These are phyloP conservation scores for Carex parvula DNA, from an alignment of 176 grass and related monocot genomes.

Conservation along the genomic window DNA sequence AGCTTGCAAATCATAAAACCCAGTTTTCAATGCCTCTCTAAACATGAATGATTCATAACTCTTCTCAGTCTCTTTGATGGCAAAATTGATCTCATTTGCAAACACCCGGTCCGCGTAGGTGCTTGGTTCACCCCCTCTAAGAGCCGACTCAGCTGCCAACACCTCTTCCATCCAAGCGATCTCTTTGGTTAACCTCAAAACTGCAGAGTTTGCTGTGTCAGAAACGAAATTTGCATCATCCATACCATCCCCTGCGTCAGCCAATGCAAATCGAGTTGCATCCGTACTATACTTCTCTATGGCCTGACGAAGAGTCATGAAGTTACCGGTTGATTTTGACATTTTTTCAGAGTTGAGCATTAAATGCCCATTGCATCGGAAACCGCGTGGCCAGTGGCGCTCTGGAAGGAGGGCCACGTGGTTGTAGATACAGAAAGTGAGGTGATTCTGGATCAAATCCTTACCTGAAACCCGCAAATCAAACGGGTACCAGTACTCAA, in stretches of 20 bases:
- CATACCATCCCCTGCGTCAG: conserved; percentile 88
- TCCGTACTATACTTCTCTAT: conserved; percentile 62
- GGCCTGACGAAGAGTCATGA: conserved; percentile 58
- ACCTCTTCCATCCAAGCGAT: conserved; percentile 86
- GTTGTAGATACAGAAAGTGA: conserved; percentile 81
- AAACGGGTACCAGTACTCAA: conserved; percentile 88
- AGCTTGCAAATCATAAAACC: conserved; percentile 74
- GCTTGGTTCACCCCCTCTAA: conserved; percentile 39
- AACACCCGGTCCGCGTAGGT: conserved; percentile 67
- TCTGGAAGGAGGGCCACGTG: conserved; percentile 57
- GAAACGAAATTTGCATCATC: conserved; percentile 88
- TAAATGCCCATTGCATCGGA: conserved; percentile 79
- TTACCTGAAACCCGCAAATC: conserved; percentile 82
- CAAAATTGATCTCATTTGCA: conserved; percentile 70
- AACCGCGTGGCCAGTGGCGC: conserved; percentile 69
- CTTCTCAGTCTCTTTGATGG: conserved; percentile 61
- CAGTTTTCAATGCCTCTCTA: conserved; percentile 65
- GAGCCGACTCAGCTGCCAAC: conserved; percentile 44
- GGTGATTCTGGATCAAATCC: conserved; percentile 78
- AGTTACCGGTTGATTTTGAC: conserved; percentile 85
- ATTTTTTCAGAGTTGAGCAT: conserved; percentile 91
- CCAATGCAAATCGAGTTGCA: conserved; percentile 77
- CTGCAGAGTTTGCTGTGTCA: conserved; percentile 79
- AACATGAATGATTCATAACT: conserved; percentile 75
- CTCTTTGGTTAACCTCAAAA: conserved; percentile 76